Conservation (phyloP, 2,329 filamentous ascomycete genomes). For the Fusarium mangiferae region DNA sequence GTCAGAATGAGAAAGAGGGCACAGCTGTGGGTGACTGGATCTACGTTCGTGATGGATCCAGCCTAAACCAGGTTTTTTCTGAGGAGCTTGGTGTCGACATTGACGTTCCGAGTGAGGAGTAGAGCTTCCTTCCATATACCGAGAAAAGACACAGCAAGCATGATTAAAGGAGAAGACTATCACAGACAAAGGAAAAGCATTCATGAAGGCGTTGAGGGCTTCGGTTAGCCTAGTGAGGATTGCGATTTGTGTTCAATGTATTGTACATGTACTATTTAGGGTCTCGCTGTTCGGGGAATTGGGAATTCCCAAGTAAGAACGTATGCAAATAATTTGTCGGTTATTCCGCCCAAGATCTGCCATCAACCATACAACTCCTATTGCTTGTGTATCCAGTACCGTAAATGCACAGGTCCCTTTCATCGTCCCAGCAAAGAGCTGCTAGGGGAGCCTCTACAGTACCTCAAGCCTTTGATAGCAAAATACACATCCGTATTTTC, state of each 20-base stretch:
- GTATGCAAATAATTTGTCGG: constrained; percentile 21
- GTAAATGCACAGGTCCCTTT: constrained; percentile 4
- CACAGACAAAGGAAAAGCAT: constrained; percentile 12
- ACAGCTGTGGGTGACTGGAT: constrained; percentile 82
- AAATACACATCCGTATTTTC: neutral
- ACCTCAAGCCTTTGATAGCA: neutral
- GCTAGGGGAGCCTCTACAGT: neutral
- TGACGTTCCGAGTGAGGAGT: constrained; percentile 43
- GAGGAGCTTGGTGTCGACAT: constrained; percentile 80
- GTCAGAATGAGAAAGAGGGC: constrained; percentile 79
- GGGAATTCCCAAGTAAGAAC: constrained; percentile 21
- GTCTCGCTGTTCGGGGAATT: neutral
- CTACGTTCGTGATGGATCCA: constrained; percentile 84
- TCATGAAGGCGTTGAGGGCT: constrained; percentile 36
- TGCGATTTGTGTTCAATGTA: constrained; percentile 28
- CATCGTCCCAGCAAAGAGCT: neutral
- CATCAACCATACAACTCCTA: neutral
- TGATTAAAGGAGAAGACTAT: constrained; percentile 9
- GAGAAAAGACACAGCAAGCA: constrained; percentile 20
- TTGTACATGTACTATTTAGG: constrained; percentile 23
- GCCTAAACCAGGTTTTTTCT: constrained; percentile 76
- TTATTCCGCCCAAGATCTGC: neutral
- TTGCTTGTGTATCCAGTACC: constrained; percentile 13
- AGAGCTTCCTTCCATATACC: constrained; percentile 36
- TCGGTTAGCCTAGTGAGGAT: constrained; percentile 17